phyloP scores from a whole-genome alignment of 768 basidiomycete genomes.

The Suillus variegatus region DNA sequence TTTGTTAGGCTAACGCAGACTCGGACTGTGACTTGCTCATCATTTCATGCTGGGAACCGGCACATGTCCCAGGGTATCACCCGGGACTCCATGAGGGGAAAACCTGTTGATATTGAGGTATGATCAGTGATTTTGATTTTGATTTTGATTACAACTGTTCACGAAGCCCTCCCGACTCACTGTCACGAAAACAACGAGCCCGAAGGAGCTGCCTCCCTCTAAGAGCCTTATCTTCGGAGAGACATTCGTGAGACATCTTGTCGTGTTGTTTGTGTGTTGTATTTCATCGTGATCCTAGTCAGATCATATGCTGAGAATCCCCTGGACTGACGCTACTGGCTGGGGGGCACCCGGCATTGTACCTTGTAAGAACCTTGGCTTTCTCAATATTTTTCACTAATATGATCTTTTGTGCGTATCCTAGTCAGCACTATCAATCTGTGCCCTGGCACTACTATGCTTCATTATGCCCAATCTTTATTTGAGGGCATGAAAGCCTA shows the following conservation, averaged over 20 bases:
- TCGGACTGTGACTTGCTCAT: background rate
- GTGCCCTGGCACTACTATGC: slow-evolving; percentile 55
- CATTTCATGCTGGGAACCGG: slow-evolving; percentile 13
- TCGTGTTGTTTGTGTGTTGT: slow-evolving; percentile 11
- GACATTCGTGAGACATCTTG: slow-evolving; percentile 62
- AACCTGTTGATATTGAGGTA: slow-evolving; percentile 59
- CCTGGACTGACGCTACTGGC: slow-evolving; percentile 70
- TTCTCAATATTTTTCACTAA: slow-evolving; percentile 11
- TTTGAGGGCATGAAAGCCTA: slow-evolving; percentile 98
- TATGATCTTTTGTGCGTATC: slow-evolving; percentile 9
- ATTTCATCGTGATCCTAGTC: slow-evolving; percentile 45
- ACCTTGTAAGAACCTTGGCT: slow-evolving; percentile 60
- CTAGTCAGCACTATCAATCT: slow-evolving; percentile 28
- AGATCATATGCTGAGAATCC: slow-evolving; percentile 85
- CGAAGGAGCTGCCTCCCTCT: slow-evolving; percentile 62
- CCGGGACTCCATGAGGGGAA: slow-evolving; percentile 51
- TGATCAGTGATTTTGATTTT: background rate
- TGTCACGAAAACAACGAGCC: slow-evolving; percentile 48
- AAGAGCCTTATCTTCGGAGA: slow-evolving; percentile 80
- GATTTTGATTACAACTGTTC: slow-evolving; percentile 3
- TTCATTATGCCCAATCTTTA: slow-evolving; percentile 90
- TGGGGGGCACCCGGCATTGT: slow-evolving; percentile 84
- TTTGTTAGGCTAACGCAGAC: slow-evolving; percentile 5
- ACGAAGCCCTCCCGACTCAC: slow-evolving; percentile 56
- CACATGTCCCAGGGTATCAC: slow-evolving; percentile 14